These are phyloP conservation scores for Schwanniomyces etchellsii DNA, from an alignment of 1,139 yeast genomes.

Conservation along the genomic window DNA sequence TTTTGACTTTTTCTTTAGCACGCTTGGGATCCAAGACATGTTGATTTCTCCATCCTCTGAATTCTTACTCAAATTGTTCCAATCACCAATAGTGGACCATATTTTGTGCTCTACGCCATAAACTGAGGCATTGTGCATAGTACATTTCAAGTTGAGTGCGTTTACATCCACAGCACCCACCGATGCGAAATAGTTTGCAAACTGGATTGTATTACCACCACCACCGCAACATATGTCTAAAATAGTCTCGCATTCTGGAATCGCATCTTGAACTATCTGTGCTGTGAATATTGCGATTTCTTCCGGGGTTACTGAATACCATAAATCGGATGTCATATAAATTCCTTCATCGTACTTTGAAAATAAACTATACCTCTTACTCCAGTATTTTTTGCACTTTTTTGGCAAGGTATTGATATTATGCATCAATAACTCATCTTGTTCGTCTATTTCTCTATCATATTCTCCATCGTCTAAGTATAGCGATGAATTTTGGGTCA, in stretches of 20 bases:
- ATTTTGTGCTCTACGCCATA: constrained; percentile 55
- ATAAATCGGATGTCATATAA: constrained; percentile 65
- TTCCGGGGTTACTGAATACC: constrained; percentile 95
- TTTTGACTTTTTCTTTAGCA: constrained; percentile 11
- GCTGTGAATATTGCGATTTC: constrained; percentile 61
- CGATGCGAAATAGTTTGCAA: constrained; percentile 52
- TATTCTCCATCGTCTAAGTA: constrained; percentile 5
- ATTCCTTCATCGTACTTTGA: constrained; percentile 64
- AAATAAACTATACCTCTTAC: constrained; percentile 53
- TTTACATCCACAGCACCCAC: constrained; percentile 70
- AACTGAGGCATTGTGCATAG: constrained; percentile 65
- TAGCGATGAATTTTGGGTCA: too few species aligned
- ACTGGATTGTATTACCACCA: constrained; percentile 88
- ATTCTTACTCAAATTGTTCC: constrained; percentile 37
- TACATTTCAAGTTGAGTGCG: constrained; percentile 56
- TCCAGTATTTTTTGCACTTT: constrained; percentile 52
- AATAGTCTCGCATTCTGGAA: constrained; percentile 39
- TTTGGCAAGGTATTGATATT: constrained; percentile 35
- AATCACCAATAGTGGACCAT: constrained; percentile 48
- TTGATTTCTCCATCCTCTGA: constrained; percentile 12
- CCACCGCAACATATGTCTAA: constrained; percentile 91
- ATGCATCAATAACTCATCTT: constrained; percentile 34
- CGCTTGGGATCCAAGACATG: constrained; percentile 26
- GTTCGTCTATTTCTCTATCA: constrained; percentile 15
- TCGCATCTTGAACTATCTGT: constrained; percentile 33